Conservation (phyloP, 225 moss, liverwort and hornwort species). For the Neckera pumila region DNA sequence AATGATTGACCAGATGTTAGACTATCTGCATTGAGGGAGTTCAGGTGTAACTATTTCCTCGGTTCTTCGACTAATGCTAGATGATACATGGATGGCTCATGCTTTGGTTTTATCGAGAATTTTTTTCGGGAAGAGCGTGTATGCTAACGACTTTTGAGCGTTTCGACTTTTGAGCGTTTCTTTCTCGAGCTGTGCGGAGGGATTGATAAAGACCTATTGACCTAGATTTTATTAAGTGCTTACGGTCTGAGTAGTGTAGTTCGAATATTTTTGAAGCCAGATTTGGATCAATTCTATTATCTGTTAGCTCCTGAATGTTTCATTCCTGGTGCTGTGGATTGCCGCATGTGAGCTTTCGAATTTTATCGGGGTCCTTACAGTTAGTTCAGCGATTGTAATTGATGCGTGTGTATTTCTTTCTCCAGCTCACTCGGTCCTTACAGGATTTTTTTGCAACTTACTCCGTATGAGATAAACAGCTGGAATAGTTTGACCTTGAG, state of each 20-base stretch:
- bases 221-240: background rate
- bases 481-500: background rate
- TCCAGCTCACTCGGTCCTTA: background rate
- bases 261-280: background rate
- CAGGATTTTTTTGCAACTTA: background rate
- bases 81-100: background rate
- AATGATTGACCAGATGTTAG: background rate
- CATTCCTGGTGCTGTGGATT: background rate
- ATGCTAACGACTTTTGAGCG: background rate
- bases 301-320: background rate
- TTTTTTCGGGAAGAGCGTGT: background rate
- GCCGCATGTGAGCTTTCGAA: background rate
- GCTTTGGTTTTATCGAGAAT: background rate
- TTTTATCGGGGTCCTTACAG: background rate
- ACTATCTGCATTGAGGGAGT: slow-evolving; percentile 1
- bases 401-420: background rate
- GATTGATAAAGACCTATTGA: background rate
- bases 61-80: background rate
- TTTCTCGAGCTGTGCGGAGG: background rate
- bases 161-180: background rate
- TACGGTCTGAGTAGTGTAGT: background rate
- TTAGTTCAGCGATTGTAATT: background rate
- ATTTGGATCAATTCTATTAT: background rate
- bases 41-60: background rate
- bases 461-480: background rate